Evolutionary conservation across 2,329 filamentous ascomycete species (phyloP).

Genomic region (Metarhizium guizhouense): DNA sequence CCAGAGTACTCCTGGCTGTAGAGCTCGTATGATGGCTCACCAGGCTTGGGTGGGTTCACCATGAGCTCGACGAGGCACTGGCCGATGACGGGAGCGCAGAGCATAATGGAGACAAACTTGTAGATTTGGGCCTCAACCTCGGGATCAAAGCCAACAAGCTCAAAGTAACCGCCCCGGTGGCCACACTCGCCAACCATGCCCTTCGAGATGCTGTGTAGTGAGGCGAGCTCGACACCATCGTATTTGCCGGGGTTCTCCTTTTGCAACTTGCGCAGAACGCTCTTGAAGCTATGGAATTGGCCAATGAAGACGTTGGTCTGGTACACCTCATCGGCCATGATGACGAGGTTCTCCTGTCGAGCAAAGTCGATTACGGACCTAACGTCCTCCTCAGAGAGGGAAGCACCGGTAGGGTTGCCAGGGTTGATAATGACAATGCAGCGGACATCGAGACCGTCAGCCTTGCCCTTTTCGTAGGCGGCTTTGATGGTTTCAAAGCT

Average conservation of each 20-base stretch:
- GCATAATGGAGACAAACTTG: conserved; percentile 96
- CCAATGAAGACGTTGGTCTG: conserved; percentile 97
- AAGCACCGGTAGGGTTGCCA: conserved; percentile 92
- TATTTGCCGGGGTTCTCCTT: conserved; percentile 65
- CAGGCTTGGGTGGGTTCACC: conserved; percentile 85
- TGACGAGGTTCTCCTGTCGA: conserved; percentile 72
- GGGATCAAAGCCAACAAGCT: conserved; percentile 81
- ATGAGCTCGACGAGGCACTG: conserved; percentile 96
- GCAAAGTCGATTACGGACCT: conserved; percentile 81
- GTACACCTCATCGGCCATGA: conserved; percentile 97
- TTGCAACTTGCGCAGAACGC: conserved; percentile 73
- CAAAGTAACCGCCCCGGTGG: conserved; percentile 95
- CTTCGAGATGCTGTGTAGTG: conserved; percentile 90
- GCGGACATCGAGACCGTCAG: conserved; percentile 75
- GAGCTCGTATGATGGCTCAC: conserved; percentile 73
- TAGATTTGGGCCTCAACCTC: conserved; percentile 90
- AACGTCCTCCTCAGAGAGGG: conserved; percentile 69
- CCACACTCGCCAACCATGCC: conserved; percentile 99
- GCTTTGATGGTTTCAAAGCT: conserved; percentile 69
- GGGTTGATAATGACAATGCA: conserved; percentile 97
- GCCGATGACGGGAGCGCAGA: conserved; percentile 89
- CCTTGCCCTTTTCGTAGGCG: conserved; percentile 65
- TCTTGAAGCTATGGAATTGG: conserved; percentile 94
- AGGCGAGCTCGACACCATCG: conserved; percentile 80
- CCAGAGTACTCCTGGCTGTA: conserved; percentile 79